phyloP scores from a whole-genome alignment of 495 filamentous ascomycete genomes.

The Penicillium diatomitis region DNA sequence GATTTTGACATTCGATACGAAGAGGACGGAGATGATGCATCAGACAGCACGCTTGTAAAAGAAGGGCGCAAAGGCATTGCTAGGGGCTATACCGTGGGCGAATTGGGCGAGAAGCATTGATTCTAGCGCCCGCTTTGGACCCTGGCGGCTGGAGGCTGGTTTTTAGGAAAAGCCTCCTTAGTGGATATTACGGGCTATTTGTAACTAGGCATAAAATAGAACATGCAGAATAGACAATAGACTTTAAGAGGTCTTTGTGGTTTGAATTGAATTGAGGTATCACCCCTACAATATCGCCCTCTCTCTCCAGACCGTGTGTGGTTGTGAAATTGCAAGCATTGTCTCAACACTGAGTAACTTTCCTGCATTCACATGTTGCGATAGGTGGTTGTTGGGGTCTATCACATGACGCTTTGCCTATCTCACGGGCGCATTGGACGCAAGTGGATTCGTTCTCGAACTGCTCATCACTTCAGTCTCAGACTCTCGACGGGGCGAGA shows the following conservation, averaged over 20 bases:
- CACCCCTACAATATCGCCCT: too few relatives aligned
- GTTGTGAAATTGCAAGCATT: too few relatives aligned
- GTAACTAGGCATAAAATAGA: not conserved
- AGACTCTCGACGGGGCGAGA: too few relatives aligned
- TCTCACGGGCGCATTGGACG: constrained; percentile 17
- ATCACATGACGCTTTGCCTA: constrained; percentile 19
- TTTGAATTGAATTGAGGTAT: too few relatives aligned
- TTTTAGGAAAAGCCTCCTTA: not conserved
- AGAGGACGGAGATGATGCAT: constrained; percentile 40
- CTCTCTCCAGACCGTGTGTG: too few relatives aligned
- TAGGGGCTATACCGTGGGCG: constrained; percentile 77
- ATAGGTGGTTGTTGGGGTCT: not conserved
- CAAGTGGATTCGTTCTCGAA: constrained; percentile 4
- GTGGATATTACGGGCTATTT: not conserved
- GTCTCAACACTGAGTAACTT: too few relatives aligned
- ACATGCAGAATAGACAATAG: not conserved
- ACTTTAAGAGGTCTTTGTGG: too few relatives aligned
- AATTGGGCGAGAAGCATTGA: constrained; percentile 27
- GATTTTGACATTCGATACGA: constrained; percentile 68
- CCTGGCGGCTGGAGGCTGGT: not conserved
- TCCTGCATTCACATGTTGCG: too few relatives aligned
- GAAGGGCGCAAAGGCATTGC: constrained; percentile 85
- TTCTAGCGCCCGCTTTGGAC: constrained; percentile 10
- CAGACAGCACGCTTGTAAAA: constrained; percentile 51
- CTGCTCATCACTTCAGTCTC: too few relatives aligned